Base-by-base conservation (phyloP, 2,329 filamentous ascomycete genomes). In the Knufia petricola region DNA sequence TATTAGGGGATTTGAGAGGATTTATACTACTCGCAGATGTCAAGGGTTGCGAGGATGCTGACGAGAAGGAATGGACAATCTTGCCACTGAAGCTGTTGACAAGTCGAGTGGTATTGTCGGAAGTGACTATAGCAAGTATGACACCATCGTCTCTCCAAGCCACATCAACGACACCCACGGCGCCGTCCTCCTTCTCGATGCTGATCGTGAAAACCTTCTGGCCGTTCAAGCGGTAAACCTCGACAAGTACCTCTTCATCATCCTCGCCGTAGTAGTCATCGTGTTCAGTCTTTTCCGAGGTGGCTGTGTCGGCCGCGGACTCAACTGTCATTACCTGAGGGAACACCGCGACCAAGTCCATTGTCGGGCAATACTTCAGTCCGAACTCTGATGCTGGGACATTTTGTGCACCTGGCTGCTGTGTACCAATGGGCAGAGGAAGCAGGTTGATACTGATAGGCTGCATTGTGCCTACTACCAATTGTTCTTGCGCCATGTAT, bases 51-150 rank as follows among this genome's bases (percentile, higher is more conserved):
- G 66, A n/a, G 47, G 48, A 17, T 15, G 17, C 19, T 12, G 59
- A 47, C 30, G 41, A 47, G 34, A 61, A 52, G n/a, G 57, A 57
- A 63, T 92, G 84, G 17, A 88, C 80, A 10, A 84, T 78, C 66
- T 90, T 94, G 64, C 81, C 85, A 58, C 80, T 89, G 63, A 92
- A 87, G 19, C 87, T 69, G 52, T 84, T 85, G 63, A 90, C 77
- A 30, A 94, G 69, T 50, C 87, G 81, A 17, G 92, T 78, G 4
- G 78, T 77, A 23, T 85, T 85, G 69, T 94, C 87, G 57, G 78
- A 87, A 81, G 87, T 94, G 39, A 81, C 87, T 12, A 92, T 79
- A 12, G 87, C 87, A 48, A 95, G 75, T 36, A 87, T 80, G 53
- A 86, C 60, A 84, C 83, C 83, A 60, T 85, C 81, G 23, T 75